A percentile compares a stretch with the other conserved stretches of the same genome.
These are phyloP conservation scores for Canariomyces notabilis DNA, from an alignment of 2,329 filamentous ascomycete species.

Conservation along the genomic window DNA sequence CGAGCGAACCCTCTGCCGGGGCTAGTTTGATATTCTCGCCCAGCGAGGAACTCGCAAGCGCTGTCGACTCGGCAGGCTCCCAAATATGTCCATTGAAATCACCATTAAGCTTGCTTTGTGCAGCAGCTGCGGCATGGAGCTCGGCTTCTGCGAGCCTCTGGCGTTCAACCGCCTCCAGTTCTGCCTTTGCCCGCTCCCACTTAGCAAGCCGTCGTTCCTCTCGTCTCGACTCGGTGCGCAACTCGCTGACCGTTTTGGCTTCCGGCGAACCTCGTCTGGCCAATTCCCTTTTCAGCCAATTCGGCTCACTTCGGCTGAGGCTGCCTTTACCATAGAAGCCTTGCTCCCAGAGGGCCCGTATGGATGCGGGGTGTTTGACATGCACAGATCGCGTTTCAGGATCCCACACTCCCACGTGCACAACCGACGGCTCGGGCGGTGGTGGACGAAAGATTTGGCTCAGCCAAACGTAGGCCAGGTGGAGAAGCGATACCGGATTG, in stretches of 20 bases:
- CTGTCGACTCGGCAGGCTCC: background rate
- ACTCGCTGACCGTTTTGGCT: conserved; percentile 66
- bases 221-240: conserved; percentile 69
- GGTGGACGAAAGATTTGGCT: conserved; percentile 66
- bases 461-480: conserved; percentile 72
- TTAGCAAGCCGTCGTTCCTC: conserved; percentile 81
- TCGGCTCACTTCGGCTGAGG: conserved; percentile 89
- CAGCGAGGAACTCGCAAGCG: background rate
- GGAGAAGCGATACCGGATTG: conserved; percentile 83
- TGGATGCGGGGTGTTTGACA: conserved; percentile 68
- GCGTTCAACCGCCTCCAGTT: conserved; percentile 76
- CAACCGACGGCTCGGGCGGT: conserved; percentile 56
- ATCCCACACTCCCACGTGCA: conserved; percentile 77
- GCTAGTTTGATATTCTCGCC: background rate
- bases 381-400: conserved; percentile 76
- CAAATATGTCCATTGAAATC: background rate
- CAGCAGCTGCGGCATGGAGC: conserved; percentile 1
- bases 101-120: background rate
- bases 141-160: conserved; percentile 49
- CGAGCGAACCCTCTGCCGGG: background rate
- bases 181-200: conserved; percentile 82
- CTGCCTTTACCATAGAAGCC: conserved; percentile 96
- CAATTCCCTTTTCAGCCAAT: conserved; percentile 82
- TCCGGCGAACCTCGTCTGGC: conserved; percentile 61
- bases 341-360: conserved; percentile 86